Evolutionary conservation across 345 rosid species (phyloP).

Genomic region (Abelmoschus esculentus): DNA sequence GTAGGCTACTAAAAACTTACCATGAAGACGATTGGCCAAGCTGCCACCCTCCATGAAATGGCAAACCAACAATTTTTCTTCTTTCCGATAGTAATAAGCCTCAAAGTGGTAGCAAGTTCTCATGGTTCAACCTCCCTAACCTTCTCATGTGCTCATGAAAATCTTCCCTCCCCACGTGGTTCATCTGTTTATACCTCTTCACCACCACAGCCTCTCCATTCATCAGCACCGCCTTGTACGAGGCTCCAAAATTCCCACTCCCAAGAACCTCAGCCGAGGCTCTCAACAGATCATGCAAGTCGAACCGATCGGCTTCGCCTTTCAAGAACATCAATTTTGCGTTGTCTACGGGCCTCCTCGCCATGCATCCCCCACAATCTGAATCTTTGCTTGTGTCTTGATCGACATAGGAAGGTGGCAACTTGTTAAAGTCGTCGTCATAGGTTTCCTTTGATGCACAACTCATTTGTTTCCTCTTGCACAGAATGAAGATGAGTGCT

Average conservation of each 20-base stretch:
- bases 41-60: conserved; percentile 46
- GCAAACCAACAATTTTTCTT: conserved; percentile 61
- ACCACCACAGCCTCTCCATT: conserved; percentile 41
- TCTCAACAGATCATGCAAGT: conserved; percentile 57
- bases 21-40: conserved; percentile 69
- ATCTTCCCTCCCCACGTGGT: conserved; percentile 54
- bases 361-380: background rate
- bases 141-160: conserved; percentile 64
- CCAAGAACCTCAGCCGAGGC: conserved; percentile 81
- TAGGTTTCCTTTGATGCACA: background rate
- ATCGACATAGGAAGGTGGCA: background rate
- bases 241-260: conserved; percentile 74
- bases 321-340: conserved; percentile 35
- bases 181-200: conserved; percentile 77
- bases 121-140: conserved; percentile 54
- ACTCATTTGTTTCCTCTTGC: conserved; percentile 13
- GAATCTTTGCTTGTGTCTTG: background rate
- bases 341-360: conserved; percentile 4
- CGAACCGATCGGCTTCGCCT: conserved; percentile 49
- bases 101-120: conserved; percentile 42
- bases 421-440: conserved; percentile 10
- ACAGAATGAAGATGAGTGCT: conserved; percentile 13
- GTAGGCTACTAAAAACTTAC: conserved; percentile 19
- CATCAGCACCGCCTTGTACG: conserved; percentile 49
- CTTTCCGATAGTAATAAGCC: conserved; percentile 65